These are phyloP conservation scores for Venturiaceae sp. DNA, from an alignment of 2,329 filamentous ascomycete species.

Conservation along the genomic window DNA sequence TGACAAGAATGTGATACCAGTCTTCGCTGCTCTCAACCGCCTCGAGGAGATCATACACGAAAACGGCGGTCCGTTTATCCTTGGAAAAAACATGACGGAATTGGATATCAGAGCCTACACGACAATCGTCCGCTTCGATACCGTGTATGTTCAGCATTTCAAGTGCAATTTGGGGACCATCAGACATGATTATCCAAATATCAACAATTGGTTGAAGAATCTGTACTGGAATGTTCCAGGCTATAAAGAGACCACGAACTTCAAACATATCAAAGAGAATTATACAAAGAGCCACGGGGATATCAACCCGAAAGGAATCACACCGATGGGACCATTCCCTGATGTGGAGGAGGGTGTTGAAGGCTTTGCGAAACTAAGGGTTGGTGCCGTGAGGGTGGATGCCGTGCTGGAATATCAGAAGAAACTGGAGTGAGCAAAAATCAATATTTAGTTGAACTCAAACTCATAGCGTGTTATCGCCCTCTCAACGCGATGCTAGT, in stretches of 20 bases:
- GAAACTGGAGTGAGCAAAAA: neutral
- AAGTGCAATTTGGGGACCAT: slow-evolving; percentile 82
- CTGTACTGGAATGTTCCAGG: slow-evolving; percentile 77
- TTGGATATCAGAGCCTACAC: slow-evolving; percentile 42
- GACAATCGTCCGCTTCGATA: slow-evolving; percentile 53
- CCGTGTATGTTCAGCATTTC: slow-evolving; percentile 49
- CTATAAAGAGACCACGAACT: slow-evolving; percentile 77
- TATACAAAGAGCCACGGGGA: slow-evolving; percentile 58
- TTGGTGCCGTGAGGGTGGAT: neutral
- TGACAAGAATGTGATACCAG: slow-evolving; percentile 31
- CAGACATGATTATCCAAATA: slow-evolving; percentile 66
- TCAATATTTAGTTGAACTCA: too few relatives aligned
- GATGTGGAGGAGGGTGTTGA: slow-evolving; percentile 43
- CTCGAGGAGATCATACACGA: slow-evolving; percentile 31
- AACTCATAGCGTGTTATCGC: neutral
- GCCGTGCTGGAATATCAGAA: neutral
- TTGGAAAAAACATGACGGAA: slow-evolving; percentile 36
- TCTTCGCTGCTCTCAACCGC: slow-evolving; percentile 40
- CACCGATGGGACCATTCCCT: slow-evolving; percentile 77
- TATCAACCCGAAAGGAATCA: slow-evolving; percentile 59
- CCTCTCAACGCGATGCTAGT: neutral
- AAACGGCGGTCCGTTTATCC: slow-evolving; percentile 33
- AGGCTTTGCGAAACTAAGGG: neutral
- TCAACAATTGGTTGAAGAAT: slow-evolving; percentile 73
- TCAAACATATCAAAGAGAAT: slow-evolving; percentile 86